These are phyloP conservation scores for Bigelowiella natans DNA, from an alignment of 78 protist genomes.

Conservation along the genomic window DNA sequence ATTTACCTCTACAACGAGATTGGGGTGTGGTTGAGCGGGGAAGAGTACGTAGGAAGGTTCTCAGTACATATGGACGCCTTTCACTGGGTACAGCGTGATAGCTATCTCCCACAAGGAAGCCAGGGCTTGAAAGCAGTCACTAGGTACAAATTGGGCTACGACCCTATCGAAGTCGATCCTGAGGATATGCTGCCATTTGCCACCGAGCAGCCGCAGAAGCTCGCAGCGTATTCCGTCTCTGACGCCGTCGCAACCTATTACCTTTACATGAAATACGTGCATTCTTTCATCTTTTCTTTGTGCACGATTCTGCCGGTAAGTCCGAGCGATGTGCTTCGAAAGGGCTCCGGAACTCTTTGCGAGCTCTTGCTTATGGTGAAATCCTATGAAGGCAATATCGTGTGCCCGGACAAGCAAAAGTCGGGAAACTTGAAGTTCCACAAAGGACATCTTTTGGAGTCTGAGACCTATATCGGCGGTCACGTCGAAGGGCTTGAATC, in stretches of 20 bases:
- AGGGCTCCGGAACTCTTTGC: constrained; percentile 95
- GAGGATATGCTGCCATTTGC: constrained; percentile 91
- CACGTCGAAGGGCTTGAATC: constrained; percentile 82
- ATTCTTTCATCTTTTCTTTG: constrained; percentile 95
- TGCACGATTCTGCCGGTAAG: constrained; percentile 91
- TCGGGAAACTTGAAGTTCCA: constrained; percentile 19
- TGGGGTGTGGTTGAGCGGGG: constrained; percentile 19
- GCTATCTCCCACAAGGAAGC: constrained; percentile 94
- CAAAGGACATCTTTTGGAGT: constrained; percentile 81
- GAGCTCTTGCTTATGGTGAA: constrained; percentile 85
- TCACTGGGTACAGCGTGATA: constrained; percentile 98
- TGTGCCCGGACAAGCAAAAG: constrained; percentile 88
- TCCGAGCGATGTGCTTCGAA: constrained; percentile 80
- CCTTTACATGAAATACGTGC: constrained; percentile 88
- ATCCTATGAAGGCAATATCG: constrained; percentile 61
- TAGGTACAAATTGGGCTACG: constrained; percentile 75
- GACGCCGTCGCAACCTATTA: constrained; percentile 98
- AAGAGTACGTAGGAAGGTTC: constrained; percentile 42
- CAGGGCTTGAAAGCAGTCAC: constrained; percentile 69
- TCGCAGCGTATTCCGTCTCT: constrained; percentile 97
- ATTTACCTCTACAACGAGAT: constrained; percentile 12
- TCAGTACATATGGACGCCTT: constrained; percentile 84
- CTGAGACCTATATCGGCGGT: constrained; percentile 97
- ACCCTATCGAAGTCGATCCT: constrained; percentile 95
- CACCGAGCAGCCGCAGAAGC: constrained; percentile 44